Evolutionary conservation across 2,329 filamentous ascomycete species (phyloP), one percentile per base, ranked within the genome.

Genomic region (Claviceps humidiphila): DNA sequence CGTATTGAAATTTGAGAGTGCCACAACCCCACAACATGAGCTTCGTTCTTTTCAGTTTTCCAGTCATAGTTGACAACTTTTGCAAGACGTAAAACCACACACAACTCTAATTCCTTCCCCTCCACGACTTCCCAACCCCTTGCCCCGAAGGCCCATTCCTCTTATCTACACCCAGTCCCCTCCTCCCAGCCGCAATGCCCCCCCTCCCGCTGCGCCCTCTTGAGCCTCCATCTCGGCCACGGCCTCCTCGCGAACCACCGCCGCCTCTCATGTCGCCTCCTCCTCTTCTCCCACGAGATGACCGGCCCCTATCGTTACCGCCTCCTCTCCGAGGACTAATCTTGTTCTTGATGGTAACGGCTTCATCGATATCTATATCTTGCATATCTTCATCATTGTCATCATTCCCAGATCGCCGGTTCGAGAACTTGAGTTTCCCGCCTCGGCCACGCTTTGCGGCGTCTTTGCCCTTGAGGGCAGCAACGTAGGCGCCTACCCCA

Each of bases 401-500:
- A 43, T 72, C 71, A 30, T 71, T 71, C 48, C 69, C 69, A 52
- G 67, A 66, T 52, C 72, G 73, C 63, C 75, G 78, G 66, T 86
- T 87, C 40, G 79, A 82, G 70, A 85, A 86, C 72, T 86, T 87
- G 60, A 87, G 71, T 66, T 81, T 80, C 46, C 83, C 84, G 50
- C 81, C 77, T 54, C 81, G 76, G 22, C 83, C 82, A 43, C 82
- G 76, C 61, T 76, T 76, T 17, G 78, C 80, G 1, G 77, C 79
- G 60, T 87, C 81, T 62, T 81, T 79, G 63, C 83, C 79, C 64
- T 80, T 80, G 57, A 87, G 74, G 20, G 84, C 84, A 14, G 81
- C 80, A 42, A 87, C 81, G 63, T 87, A 87, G 22, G 84, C 84
- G 54, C 77, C 77, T 4, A 87, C 80, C 13, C 82, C 82, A 22